A percentile compares a stretch with the other conserved stretches of the same genome.
Conservation (phyloP, 176 grass and related monocot species). For the Hordeum vulgare region DNA sequence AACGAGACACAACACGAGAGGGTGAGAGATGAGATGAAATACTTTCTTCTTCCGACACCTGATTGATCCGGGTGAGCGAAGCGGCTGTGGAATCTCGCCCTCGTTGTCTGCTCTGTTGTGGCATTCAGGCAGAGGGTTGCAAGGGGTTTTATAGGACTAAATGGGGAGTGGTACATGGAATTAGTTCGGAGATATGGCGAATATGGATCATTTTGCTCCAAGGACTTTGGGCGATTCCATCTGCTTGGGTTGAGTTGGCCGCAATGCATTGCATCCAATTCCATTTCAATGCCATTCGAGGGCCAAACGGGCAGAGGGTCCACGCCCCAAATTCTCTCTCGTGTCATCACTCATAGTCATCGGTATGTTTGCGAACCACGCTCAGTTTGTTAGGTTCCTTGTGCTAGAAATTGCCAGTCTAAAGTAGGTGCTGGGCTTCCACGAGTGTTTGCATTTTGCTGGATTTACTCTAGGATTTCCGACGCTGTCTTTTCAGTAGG, state of each 20-base stretch:
- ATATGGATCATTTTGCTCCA: background rate
- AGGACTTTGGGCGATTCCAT: slow-evolving; percentile 18
- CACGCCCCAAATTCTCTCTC: background rate
- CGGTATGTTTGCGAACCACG: background rate
- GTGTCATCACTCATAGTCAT: background rate
- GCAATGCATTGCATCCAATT: background rate
- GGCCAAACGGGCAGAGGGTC: background rate
- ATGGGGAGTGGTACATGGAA: background rate
- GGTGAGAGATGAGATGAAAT: background rate
- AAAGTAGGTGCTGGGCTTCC: too few relatives aligned
- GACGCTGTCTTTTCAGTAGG: too few relatives aligned
- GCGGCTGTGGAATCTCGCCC: background rate
- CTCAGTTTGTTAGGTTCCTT: background rate
- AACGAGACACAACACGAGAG: background rate
- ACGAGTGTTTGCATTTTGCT: background rate
- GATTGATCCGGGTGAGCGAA: background rate
- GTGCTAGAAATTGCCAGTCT: too few relatives aligned
- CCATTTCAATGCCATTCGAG: background rate
- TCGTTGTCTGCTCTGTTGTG: background rate
- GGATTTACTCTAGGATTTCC: background rate
- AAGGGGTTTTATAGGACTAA: slow-evolving; percentile 19
- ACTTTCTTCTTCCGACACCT: background rate
- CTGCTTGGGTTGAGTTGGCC: background rate
- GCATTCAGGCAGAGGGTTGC: background rate
- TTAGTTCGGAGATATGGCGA: background rate